Percentiles rank a stretch among this genome's conserved stretches.
These are phyloP conservation scores for Coniochaeta sp. DNA, from an alignment of 2,329 filamentous ascomycete species.

Conservation along the genomic window DNA sequence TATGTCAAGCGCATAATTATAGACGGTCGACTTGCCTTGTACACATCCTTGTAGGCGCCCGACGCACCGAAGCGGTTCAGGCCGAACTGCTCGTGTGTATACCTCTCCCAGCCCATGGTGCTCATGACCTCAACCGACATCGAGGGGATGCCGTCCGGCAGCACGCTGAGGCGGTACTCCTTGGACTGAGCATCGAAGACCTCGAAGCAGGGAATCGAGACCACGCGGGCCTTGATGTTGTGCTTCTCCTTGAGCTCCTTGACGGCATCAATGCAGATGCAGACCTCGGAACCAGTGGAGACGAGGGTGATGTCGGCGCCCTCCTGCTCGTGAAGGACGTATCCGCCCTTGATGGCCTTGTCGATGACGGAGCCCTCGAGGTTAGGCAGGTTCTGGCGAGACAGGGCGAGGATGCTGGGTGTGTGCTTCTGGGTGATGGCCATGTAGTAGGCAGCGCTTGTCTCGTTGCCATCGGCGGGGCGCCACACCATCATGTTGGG, in stretches of 20 bases:
- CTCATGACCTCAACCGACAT: slow-evolving; percentile 94
- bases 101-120: slow-evolving; percentile 98
- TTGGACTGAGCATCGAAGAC: slow-evolving; percentile 91
- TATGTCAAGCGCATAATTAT: neutral
- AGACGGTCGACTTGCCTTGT: slow-evolving; percentile 57
- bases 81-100: slow-evolving; percentile 98
- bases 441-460: slow-evolving; percentile 93
- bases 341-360: slow-evolving; percentile 89
- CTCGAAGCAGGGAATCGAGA: slow-evolving; percentile 95
- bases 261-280: slow-evolving; percentile 85
- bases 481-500: slow-evolving; percentile 99
- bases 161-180: slow-evolving; percentile 88
- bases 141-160: slow-evolving; percentile 89
- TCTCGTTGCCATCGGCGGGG: slow-evolving; percentile 97
- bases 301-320: slow-evolving; percentile 83
- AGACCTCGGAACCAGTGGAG: slow-evolving; percentile 93
- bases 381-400: slow-evolving; percentile 96
- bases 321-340: slow-evolving; percentile 79
- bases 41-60: slow-evolving; percentile 95
- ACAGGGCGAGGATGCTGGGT: slow-evolving; percentile 88
- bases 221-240: slow-evolving; percentile 80
- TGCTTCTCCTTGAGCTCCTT: slow-evolving; percentile 88
- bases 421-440: slow-evolving; percentile 85
- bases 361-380: slow-evolving; percentile 90
- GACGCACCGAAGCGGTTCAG: slow-evolving; percentile 98